phyloP scores from a whole-genome alignment of 768 basidiomycete species.

The Tylopilus rubrobrunneus region DNA sequence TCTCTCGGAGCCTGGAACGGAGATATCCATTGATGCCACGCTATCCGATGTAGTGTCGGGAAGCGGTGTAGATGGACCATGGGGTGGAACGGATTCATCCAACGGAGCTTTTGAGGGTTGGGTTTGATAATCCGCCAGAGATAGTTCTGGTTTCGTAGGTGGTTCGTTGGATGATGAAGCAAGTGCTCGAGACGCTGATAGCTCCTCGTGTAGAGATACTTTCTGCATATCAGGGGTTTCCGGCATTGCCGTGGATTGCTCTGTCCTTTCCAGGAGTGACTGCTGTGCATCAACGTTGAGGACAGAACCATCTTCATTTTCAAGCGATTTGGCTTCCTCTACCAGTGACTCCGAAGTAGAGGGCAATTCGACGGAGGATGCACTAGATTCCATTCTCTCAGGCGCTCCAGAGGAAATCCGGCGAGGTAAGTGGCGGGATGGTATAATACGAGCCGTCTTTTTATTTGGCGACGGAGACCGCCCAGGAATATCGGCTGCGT shows the following conservation, averaged over 20 bases:
- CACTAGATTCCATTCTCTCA: background rate
- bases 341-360: background rate
- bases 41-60: background rate
- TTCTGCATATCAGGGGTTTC: background rate
- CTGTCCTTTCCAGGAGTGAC: background rate
- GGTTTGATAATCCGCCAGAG: background rate
- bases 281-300: conserved; percentile 2
- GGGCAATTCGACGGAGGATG: background rate
- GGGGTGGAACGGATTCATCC: background rate
- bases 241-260: background rate
- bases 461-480: conserved; percentile 6
- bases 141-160: background rate
- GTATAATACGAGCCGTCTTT: conserved; percentile 27
- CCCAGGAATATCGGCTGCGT: background rate
- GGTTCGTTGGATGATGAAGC: background rate
- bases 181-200: background rate
- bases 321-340: background rate
- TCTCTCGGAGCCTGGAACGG: background rate
- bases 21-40: conserved; percentile 1
- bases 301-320: background rate
- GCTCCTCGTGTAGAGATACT: background rate
- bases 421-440: conserved; percentile 21
- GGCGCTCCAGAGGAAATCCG: conserved; percentile 4
- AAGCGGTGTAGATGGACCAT: background rate
- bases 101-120: background rate